Conservation (phyloP, 768 basidiomycete genomes). For the Scleroderma citrinum region DNA sequence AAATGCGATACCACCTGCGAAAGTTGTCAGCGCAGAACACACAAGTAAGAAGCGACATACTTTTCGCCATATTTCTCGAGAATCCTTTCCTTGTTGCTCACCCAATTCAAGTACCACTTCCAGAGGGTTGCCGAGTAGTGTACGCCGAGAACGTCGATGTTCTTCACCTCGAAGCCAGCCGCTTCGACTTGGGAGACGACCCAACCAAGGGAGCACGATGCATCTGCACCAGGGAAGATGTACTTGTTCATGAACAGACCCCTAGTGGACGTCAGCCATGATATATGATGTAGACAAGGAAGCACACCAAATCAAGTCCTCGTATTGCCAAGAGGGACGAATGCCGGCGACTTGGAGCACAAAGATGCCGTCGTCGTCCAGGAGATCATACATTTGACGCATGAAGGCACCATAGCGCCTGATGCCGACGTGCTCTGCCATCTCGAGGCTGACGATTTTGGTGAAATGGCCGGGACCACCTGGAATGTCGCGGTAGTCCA, state of each 20-base stretch:
- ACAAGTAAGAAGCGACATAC: constrained; percentile 13
- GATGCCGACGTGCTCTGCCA: constrained; percentile 99
- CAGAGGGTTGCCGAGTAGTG: constrained; percentile 91
- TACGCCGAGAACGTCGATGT: constrained; percentile 92
- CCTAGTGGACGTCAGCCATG: constrained; percentile 36
- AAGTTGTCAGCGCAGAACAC: background rate
- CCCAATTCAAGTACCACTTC: constrained; percentile 98
- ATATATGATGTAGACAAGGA: background rate
- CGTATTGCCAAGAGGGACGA: constrained; percentile 95
- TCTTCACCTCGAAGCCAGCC: constrained; percentile 96
- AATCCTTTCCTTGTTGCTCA: constrained; percentile 87
- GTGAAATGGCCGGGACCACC: constrained; percentile 68
- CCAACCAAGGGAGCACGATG: constrained; percentile 93
- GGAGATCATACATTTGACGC: constrained; percentile 83
- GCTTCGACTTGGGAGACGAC: constrained; percentile 81
- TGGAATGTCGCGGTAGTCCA: constrained; percentile 90
- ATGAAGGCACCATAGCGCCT: constrained; percentile 88
- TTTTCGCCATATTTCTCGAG: constrained; percentile 84
- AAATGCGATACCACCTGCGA: constrained; percentile 78
- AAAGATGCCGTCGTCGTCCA: constrained; percentile 92
- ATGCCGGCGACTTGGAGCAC: constrained; percentile 98
- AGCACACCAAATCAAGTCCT: constrained; percentile 88
- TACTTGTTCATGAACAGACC: constrained; percentile 98
- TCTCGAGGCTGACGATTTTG: constrained; percentile 95
- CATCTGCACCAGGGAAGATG: constrained; percentile 97